A percentile compares a stretch with the other conserved stretches of the same genome.
These are phyloP conservation scores for Hordeum marinum DNA, from an alignment of 176 grass and related monocot genomes.

Conservation along the genomic window DNA sequence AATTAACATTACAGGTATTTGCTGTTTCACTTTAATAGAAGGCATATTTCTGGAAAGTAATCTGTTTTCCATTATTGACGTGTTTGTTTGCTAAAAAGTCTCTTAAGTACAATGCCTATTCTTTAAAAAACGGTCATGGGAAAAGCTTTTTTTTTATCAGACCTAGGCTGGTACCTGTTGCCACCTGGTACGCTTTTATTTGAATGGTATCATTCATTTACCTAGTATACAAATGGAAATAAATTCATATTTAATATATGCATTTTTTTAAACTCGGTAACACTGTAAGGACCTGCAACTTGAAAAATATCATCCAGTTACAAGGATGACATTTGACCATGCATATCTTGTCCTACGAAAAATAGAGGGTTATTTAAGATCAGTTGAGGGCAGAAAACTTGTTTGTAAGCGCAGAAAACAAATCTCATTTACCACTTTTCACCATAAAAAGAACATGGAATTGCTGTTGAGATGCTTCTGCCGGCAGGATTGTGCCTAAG, in stretches of 20 bases:
- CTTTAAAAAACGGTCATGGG: background rate
- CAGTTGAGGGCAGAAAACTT: too few relatives aligned
- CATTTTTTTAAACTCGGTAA: too few relatives aligned
- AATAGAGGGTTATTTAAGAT: too few relatives aligned
- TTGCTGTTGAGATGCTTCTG: background rate
- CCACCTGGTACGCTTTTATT: background rate
- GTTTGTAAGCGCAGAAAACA: too few relatives aligned
- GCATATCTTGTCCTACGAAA: too few relatives aligned
- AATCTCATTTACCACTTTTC: background rate
- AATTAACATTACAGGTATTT: conserved; percentile 5
- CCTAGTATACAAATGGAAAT: too few relatives aligned
- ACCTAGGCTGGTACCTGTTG: background rate
- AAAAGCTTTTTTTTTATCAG: background rate
- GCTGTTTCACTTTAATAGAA: background rate
- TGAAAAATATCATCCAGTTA: too few relatives aligned
- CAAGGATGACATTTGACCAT: too few relatives aligned
- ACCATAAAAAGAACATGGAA: background rate
- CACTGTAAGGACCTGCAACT: too few relatives aligned
- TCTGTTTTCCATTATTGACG: background rate
- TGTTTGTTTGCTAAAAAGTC: background rate
- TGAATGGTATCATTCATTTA: too few relatives aligned
- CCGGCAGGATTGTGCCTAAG: background rate
- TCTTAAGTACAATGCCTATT: background rate
- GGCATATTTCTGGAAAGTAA: background rate
- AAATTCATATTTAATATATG: too few relatives aligned